A percentile compares a stretch with the other conserved stretches of the same genome.
phyloP scores from a whole-genome alignment of 768 basidiomycete genomes.

The Trametes coccinea region DNA sequence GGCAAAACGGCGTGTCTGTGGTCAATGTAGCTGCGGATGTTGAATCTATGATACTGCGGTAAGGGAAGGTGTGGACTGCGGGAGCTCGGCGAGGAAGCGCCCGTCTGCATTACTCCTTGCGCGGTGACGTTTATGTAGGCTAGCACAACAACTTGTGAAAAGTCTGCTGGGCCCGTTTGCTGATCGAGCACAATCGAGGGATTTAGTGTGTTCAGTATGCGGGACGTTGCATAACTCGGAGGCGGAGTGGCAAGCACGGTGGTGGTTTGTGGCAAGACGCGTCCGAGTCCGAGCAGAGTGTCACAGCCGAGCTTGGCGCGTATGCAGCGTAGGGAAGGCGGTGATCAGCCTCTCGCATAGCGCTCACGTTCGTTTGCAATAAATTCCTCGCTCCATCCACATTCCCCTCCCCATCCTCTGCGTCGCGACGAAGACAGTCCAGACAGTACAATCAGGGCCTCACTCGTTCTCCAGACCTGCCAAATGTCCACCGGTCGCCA shows the following conservation, averaged over 20 bases:
- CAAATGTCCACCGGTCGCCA: constrained; percentile 60
- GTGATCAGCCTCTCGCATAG: constrained; percentile 9
- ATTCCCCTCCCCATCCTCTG: constrained; percentile 5
- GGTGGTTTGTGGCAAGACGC: too few species aligned
- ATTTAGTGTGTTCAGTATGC: too few species aligned
- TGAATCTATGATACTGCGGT: not conserved
- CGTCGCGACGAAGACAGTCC: not conserved
- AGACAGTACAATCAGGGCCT: not conserved
- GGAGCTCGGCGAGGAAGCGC: not conserved
- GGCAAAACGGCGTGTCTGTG: not conserved
- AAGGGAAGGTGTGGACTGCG: not conserved
- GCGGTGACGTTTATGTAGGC: too few species aligned
- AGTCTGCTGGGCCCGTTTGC: too few species aligned
- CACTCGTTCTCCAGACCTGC: not conserved
- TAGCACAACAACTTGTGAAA: too few species aligned
- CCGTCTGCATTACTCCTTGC: too few species aligned
- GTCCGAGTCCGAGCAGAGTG: not conserved
- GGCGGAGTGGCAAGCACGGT: not conserved
- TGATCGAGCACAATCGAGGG: too few species aligned
- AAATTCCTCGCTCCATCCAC: constrained; percentile 16
- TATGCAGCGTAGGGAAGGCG: constrained; percentile 1
- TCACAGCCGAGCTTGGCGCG: constrained; percentile 16
- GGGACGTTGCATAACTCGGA: not conserved
- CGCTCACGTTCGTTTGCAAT: constrained; percentile 13
- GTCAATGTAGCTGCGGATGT: not conserved